These are phyloP conservation scores for Dryas drummondii DNA, from an alignment of 306 rosid species.

Conservation along the genomic window DNA sequence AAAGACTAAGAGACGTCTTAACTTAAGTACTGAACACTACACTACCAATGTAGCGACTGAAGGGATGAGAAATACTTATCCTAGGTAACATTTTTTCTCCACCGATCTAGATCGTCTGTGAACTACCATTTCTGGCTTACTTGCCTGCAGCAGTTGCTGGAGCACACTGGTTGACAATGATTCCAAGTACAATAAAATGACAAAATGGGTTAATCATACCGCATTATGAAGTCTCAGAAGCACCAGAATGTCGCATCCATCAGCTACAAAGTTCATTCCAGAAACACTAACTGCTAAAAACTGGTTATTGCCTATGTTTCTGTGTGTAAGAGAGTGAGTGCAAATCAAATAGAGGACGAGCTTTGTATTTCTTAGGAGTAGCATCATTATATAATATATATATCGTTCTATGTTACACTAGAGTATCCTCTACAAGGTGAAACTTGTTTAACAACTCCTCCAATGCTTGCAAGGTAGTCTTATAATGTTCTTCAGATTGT, in stretches of 20 bases:
- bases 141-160: no score
- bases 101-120: no score
- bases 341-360: background rate
- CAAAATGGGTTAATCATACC: background rate
- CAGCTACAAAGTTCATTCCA: background rate
- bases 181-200: no score
- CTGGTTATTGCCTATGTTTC: background rate
- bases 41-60: no score
- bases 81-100: no score
- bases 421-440: slow-evolving; percentile 40
- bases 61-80: no score
- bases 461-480: slow-evolving; percentile 57
- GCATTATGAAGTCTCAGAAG: background rate
- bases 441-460: slow-evolving; percentile 59
- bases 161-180: no score
- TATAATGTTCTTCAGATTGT: slow-evolving; percentile 59
- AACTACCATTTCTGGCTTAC: no score
- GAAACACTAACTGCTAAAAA: background rate
- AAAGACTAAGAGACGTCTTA: no score
- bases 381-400: background rate
- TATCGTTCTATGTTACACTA: slow-evolving; percentile 32
- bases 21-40: no score
- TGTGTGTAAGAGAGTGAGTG: background rate
- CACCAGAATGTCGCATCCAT: background rate
- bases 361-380: slow-evolving; percentile 14